Base-by-base conservation (phyloP, 1,284 basidiomycete genomes). In the Rhodotorula sp. region DNA sequence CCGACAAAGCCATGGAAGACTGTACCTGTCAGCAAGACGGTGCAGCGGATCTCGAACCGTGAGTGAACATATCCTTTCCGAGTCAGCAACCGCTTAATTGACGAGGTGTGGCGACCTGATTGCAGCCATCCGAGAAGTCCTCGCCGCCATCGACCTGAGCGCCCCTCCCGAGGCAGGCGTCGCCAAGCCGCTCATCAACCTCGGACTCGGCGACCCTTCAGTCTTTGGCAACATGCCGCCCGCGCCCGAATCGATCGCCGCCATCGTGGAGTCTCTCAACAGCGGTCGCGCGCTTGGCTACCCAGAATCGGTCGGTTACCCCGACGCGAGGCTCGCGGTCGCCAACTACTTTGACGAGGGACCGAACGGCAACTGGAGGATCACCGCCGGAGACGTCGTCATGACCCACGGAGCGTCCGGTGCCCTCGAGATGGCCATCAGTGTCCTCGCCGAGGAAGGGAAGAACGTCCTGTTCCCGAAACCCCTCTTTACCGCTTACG, bases 151-250 rank as follows among this genome's bases (percentile, higher is more conserved):
- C 66, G 68, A 73, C 67, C 56, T 73, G 26, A 67, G 64, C 12
- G 67, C 66, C 1, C 61, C 70, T 16, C 49, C 56, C 52, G 62
- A 68, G 48, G 31, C 60, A 14, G 71, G 70, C 14, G 67, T 65
- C 43, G 62, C 67, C 43, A 80, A 81, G 63, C 68, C 78, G 15
- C 62, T 81, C n/a, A 80, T 82, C 76, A 82, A 82, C 73, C 78
- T 82, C 57, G 81, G 81, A 18, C 72, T 82, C 2, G 81, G 81
- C 54, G 81, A 82, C 65, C 81, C 81, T 1, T 80, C 79, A 4
- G 76, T 78, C 50, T 81, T 78, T 61, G 79, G 79, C 48, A 78
- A 82, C 28, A 78, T 81, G 63, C 71, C 79, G 0, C 79, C 81
- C 16, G 78, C 80, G 1, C 67, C 75, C 15, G 79, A 78, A 10